Evolutionary conservation across 805 yeast species (phyloP), one percentile per base, ranked within the genome.

Genomic region (Nakazawaea ishiwadae): DNA sequence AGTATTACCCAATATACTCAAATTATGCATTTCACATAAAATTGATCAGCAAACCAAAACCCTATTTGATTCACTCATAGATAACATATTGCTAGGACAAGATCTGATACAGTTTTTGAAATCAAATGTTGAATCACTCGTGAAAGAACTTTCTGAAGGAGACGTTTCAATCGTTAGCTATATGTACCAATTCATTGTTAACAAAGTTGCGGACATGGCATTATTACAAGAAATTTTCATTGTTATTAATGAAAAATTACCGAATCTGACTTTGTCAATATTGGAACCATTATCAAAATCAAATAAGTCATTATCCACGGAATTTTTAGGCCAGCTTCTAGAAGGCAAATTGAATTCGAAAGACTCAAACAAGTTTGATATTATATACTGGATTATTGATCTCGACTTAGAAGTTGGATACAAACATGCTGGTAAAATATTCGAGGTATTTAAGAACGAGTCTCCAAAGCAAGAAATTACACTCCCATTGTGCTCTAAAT

Each of bases 371-470:
- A 68, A 70, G 43, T 75, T 78, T 75, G 48, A 52, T 1, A 57
- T 83, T 40, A 54, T 82, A 4, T 61, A 58, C 1, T 63, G 72
- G 27, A 59, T 81, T 4, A 51, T 81, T 11, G 65, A 65, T 20
- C 65, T 81, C 40, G 83, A 81, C 55, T 65, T 77, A 3, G 83
- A 78, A 42, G 61, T 82, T 39, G 81, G 82, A n/a, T 60, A 74
- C 12, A 57, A 67, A 20, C 66, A 69, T 43, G 52, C 67, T n/a
- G 53, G 57, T 3, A 46, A 53, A 12, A 62, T 73, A 2, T 49
- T 71, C 40, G 45, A 45, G 1, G 11, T 46, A 3, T 17, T 47
- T 1, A 21, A 24, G 6, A 12, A 21, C 4, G 32, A 31, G 3
- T 17, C 31, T 4, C 7, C n/a, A 29, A 17, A 39, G 27, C 11